Percentiles rank a stretch among this genome's conserved stretches.
phyloP scores from a whole-genome alignment of 495 filamentous ascomycete genomes.

The Podospora fimiseda region DNA sequence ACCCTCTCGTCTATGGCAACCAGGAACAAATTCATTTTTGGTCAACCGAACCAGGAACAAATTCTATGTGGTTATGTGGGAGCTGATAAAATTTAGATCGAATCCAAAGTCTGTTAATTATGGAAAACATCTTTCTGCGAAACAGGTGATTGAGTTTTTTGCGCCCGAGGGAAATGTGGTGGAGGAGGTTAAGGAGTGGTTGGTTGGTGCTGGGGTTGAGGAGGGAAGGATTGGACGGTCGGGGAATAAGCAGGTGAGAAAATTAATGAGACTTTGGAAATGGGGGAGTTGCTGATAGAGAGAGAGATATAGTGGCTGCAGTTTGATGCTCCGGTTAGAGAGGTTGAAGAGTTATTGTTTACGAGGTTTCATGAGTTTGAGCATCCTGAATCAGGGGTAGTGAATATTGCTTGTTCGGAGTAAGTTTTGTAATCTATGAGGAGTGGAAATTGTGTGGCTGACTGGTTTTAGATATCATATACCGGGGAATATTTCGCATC shows the following conservation, averaged over 20 bases:
- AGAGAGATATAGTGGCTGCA: slow-evolving; percentile 33
- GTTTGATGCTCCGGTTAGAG: slow-evolving; percentile 48
- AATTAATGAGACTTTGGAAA: slow-evolving; percentile 13
- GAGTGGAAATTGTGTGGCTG: too few species aligned
- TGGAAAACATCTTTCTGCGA: slow-evolving; percentile 45
- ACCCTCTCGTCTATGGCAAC: too few species aligned
- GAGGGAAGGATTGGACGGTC: slow-evolving; percentile 17
- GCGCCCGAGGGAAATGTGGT: slow-evolving; percentile 38
- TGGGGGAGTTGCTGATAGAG: slow-evolving; percentile 4
- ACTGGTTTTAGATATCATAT: slow-evolving; percentile 39
- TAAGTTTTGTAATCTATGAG: slow-evolving; percentile 4
- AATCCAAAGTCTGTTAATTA: slow-evolving; percentile 54
- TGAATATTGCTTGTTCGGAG: slow-evolving; percentile 27
- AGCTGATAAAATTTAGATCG: slow-evolving; percentile 73
- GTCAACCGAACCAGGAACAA: not conserved
- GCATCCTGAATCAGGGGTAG: slow-evolving; percentile 28
- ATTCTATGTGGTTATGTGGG: slow-evolving; percentile 29
- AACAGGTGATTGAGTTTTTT: slow-evolving; percentile 49
- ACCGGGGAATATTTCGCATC: slow-evolving; percentile 42
- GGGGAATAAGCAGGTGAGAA: slow-evolving; percentile 27
- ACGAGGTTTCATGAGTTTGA: slow-evolving; percentile 51
- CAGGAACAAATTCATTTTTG: too few species aligned
- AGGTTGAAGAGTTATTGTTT: slow-evolving; percentile 49
- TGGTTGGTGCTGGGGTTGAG: slow-evolving; percentile 45
- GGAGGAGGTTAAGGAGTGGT: slow-evolving; percentile 43